phyloP scores from a whole-genome alignment of 1,284 basidiomycete species.

The Pulveroboletus sp. region DNA sequence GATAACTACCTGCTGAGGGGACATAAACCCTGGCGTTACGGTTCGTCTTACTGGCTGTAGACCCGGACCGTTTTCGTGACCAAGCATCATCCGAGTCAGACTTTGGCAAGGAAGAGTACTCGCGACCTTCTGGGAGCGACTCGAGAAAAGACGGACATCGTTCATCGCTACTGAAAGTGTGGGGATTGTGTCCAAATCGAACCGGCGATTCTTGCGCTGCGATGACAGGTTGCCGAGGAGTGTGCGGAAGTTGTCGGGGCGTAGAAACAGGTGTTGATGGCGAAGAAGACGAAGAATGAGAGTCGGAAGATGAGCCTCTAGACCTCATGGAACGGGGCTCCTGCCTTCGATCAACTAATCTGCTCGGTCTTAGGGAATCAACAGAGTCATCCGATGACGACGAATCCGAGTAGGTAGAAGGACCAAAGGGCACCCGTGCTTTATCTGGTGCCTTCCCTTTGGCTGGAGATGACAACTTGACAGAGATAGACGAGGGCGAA shows the following conservation, averaged over 20 bases:
- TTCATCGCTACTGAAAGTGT: conserved; percentile 26
- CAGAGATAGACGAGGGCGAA: conserved; percentile 39
- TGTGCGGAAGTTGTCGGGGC: conserved; percentile 29
- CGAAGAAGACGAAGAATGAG: conserved; percentile 34
- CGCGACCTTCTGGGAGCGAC: conserved; percentile 53
- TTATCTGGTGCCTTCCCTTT: conserved; percentile 28
- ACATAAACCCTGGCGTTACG: conserved; percentile 25
- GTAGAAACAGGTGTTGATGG: conserved; percentile 22
- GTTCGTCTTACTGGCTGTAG: conserved; percentile 20
- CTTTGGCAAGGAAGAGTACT: conserved; percentile 31
- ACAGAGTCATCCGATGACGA: conserved; percentile 29
- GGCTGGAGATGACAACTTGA: conserved; percentile 17
- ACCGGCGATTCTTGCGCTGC: conserved; percentile 43
- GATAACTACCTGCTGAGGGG: conserved; percentile 8
- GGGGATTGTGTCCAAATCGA: conserved; percentile 54
- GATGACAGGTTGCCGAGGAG: conserved; percentile 26
- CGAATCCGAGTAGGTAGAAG: conserved; percentile 21
- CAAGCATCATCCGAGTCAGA: neutral
- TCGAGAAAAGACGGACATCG: conserved; percentile 39
- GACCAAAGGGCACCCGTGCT: neutral
- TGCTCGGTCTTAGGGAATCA: conserved; percentile 6
- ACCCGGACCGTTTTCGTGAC: conserved; percentile 12
- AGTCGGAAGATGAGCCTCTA: conserved; percentile 40
- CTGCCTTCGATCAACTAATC: conserved; percentile 3
- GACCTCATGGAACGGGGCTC: conserved; percentile 12